Evolutionary conservation across 1,284 basidiomycete genomes (phyloP).

Genomic region (Ganoderma meredithae): DNA sequence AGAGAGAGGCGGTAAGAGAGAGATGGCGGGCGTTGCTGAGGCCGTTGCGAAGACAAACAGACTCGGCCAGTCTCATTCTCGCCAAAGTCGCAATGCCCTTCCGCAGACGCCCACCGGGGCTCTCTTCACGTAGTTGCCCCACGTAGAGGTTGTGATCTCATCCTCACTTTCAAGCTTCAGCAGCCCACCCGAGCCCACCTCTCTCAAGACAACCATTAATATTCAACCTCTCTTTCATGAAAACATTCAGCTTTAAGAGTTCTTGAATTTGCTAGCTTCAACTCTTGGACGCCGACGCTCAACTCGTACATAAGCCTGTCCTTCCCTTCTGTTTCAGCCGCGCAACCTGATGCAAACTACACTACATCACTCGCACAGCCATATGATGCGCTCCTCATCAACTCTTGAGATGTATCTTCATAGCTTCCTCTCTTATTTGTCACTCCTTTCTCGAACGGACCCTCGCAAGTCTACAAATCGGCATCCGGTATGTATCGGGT

Average conservation of each 20-base stretch:
- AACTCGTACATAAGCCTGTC: not conserved
- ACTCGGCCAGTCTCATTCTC: not conserved
- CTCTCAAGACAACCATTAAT: not conserved
- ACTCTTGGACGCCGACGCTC: not conserved
- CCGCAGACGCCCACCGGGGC: not conserved
- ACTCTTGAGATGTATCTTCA: not conserved
- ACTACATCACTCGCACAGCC: slow-evolving; percentile 7
- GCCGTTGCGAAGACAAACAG: slow-evolving; percentile 1
- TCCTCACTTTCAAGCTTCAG: too few species aligned
- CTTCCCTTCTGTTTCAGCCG: slow-evolving; percentile 4
- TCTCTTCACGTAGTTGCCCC: not conserved
- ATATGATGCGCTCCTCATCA: slow-evolving; percentile 5
- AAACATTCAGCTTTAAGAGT: not conserved
- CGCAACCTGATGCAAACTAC: not conserved
- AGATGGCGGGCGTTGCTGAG: slow-evolving; percentile 2
- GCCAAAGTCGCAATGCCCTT: not conserved
- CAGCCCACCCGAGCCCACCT: too few species aligned
- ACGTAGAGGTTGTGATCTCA: not conserved
- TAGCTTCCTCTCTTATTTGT: not conserved
- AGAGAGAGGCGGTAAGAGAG: not conserved
- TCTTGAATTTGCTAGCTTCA: not conserved
- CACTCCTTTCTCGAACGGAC: not conserved
- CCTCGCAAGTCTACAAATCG: not conserved
- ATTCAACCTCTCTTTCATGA: not conserved
- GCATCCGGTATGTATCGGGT: not conserved